Evolutionary conservation across 31 red algal species (phyloP).

Genomic region (Asparagopsis taxiformis): DNA sequence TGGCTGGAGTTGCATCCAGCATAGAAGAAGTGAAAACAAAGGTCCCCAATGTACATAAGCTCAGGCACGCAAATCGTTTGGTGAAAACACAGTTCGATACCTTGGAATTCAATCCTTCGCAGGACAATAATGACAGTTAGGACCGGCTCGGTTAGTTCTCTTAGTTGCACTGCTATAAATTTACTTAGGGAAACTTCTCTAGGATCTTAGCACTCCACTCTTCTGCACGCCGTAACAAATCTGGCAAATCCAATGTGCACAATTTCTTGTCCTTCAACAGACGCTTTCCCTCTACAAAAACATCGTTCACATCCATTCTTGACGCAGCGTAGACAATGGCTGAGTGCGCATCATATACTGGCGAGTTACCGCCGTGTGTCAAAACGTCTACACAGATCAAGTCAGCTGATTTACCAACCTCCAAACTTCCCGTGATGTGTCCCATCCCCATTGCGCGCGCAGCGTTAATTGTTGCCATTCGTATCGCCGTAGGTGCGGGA

Average conservation of each 20-base stretch:
- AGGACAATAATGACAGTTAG: background rate
- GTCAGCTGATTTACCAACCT: slow-evolving; percentile 80
- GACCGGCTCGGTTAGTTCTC: too few species aligned
- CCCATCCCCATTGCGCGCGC: slow-evolving; percentile 80
- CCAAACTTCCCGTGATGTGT: slow-evolving; percentile 66
- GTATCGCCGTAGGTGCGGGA: slow-evolving; percentile 68
- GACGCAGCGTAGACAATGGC: slow-evolving; percentile 84
- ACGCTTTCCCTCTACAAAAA: slow-evolving; percentile 76
- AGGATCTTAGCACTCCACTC: slow-evolving; percentile 47
- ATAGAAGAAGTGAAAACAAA: slow-evolving; percentile 1
- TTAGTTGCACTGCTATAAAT: background rate
- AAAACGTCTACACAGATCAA: slow-evolving; percentile 72
- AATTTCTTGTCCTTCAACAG: slow-evolving; percentile 63
- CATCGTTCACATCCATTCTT: slow-evolving; percentile 82
- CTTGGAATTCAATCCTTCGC: background rate
- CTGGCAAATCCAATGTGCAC: slow-evolving; percentile 48
- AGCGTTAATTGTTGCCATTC: slow-evolving; percentile 93
- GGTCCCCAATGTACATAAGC: slow-evolving; percentile 24
- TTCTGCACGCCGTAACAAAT: slow-evolving; percentile 46
- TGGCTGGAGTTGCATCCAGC: background rate
- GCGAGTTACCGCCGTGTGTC: slow-evolving; percentile 58
- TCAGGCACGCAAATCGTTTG: background rate
- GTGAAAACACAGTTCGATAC: slow-evolving; percentile 5
- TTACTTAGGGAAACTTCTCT: slow-evolving; percentile 22
- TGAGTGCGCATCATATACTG: slow-evolving; percentile 68